Percentiles rank a stretch among this genome's conserved stretches.
phyloP scores from a whole-genome alignment of 2,329 filamentous ascomycete genomes.

The Claviceps maximensis region DNA sequence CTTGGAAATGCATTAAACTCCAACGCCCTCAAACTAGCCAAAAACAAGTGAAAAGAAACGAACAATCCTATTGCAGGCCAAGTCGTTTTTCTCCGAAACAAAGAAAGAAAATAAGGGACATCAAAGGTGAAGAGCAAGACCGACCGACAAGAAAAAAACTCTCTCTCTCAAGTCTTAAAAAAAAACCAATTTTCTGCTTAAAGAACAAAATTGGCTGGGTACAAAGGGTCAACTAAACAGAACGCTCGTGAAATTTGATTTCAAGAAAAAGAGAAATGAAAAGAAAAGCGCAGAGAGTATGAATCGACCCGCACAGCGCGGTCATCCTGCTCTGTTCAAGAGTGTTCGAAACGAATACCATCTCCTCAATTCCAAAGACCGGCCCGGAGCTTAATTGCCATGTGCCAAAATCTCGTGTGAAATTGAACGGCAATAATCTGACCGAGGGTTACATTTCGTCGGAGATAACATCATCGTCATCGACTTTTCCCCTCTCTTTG shows the following conservation, averaged over 20 bases:
- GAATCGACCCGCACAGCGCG: background rate
- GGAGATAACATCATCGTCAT: constrained; percentile 13
- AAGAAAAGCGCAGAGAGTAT: background rate
- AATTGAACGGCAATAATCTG: background rate
- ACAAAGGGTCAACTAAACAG: background rate
- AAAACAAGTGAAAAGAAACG: background rate
- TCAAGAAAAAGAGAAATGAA: background rate
- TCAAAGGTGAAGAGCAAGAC: background rate
- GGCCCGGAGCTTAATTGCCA: background rate
- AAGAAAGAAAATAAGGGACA: background rate
- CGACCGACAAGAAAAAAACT: background rate
- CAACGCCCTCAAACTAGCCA: constrained; percentile 3
- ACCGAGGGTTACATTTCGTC: constrained; percentile 18
- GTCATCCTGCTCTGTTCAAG: background rate
- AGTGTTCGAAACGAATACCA: background rate
- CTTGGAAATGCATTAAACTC: background rate
- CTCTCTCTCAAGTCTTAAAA: background rate
- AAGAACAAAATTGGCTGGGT: background rate
- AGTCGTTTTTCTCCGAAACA: background rate
- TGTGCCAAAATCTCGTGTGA: background rate
- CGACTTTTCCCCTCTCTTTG: constrained; percentile 20
- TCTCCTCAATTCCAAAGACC: background rate
- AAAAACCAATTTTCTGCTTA: too few species aligned
- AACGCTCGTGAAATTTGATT: background rate
- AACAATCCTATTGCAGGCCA: background rate